phyloP scores from a whole-genome alignment of 768 basidiomycete species.

The Mycena metata region DNA sequence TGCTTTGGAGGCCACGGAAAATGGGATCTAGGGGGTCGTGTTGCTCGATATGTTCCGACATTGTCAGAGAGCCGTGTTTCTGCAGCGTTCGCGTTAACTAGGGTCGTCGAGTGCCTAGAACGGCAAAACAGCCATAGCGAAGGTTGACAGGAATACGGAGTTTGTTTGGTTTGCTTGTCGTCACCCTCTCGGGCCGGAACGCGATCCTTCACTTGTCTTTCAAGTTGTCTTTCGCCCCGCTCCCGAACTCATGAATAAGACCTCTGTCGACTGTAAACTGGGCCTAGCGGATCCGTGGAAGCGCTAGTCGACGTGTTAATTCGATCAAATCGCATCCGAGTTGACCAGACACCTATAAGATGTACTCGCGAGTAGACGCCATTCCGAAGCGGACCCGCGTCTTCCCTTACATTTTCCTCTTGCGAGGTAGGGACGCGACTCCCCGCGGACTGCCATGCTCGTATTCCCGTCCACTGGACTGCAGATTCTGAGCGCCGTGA shows the following conservation, averaged over 20 bases:
- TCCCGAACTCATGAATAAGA: background rate
- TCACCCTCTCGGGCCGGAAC: background rate
- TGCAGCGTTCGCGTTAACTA: background rate
- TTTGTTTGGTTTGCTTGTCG: background rate
- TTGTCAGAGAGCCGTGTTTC: constrained; percentile 10
- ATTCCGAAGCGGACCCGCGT: no score
- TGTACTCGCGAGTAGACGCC: background rate
- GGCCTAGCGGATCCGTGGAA: background rate
- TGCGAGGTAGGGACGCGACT: background rate
- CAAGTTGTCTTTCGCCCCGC: no score
- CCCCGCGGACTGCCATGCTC: background rate
- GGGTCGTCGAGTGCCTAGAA: constrained; percentile 4
- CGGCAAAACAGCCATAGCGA: background rate
- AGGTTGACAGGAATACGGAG: background rate
- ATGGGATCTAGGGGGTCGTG: constrained; percentile 73
- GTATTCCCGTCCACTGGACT: constrained; percentile 44
- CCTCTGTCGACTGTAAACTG: background rate
- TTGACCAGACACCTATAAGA: constrained; percentile 9
- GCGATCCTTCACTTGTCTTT: background rate
- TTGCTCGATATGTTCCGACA: constrained; percentile 35
- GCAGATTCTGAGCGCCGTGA: constrained; percentile 45
- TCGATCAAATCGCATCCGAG: constrained; percentile 11
- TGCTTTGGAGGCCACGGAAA: constrained; percentile 75
- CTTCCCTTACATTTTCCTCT: no score
- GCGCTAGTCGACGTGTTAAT: background rate